Conservation (phyloP, 2,329 filamentous ascomycete species). For the Paramyrothecium sp. region DNA sequence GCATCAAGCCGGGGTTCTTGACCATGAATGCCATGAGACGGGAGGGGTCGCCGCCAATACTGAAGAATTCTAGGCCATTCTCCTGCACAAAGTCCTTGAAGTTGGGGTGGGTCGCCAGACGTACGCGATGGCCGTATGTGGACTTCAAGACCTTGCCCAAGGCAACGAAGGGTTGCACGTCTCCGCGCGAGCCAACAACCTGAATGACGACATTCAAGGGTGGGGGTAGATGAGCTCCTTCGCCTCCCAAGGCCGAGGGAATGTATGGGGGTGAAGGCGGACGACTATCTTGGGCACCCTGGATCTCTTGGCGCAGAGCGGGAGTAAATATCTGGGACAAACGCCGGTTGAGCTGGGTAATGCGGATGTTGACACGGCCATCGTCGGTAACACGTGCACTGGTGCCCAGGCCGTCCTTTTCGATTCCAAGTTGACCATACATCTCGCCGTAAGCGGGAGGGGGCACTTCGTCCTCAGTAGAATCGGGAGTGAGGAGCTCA, state of each 20-base stretch:
- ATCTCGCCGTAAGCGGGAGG: slow-evolving; percentile 38
- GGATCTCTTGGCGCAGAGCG: slow-evolving; percentile 1
- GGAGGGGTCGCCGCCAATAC: slow-evolving; percentile 51
- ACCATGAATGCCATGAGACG: slow-evolving; percentile 33
- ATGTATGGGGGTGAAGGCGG: slow-evolving; percentile 6
- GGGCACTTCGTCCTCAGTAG: slow-evolving; percentile 16
- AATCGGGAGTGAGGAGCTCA: slow-evolving; percentile 1
- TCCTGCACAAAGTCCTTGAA: slow-evolving; percentile 49
- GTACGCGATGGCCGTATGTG: slow-evolving; percentile 68
- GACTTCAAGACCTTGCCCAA: slow-evolving; percentile 67
- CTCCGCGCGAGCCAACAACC: slow-evolving; percentile 75
- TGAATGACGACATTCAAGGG: slow-evolving; percentile 75
- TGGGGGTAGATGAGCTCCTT: background rate
- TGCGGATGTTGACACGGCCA: slow-evolving; percentile 11
- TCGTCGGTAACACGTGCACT: slow-evolving; percentile 22
- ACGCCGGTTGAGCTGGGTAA: slow-evolving; percentile 10
- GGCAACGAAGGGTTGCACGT: slow-evolving; percentile 75
- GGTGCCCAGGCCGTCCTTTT: slow-evolving; percentile 29
- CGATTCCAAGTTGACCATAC: slow-evolving; percentile 33
- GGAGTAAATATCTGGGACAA: slow-evolving; percentile 9
- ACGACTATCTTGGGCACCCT: background rate
- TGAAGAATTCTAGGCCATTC: slow-evolving; percentile 49
- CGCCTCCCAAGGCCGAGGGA: slow-evolving; percentile 3
- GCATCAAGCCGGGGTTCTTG: slow-evolving; percentile 26
- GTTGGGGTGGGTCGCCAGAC: slow-evolving; percentile 64